A percentile compares a stretch with the other conserved stretches of the same genome.
phyloP scores from a whole-genome alignment of 176 grass and related monocot species.

The Musa schizocarpa region DNA sequence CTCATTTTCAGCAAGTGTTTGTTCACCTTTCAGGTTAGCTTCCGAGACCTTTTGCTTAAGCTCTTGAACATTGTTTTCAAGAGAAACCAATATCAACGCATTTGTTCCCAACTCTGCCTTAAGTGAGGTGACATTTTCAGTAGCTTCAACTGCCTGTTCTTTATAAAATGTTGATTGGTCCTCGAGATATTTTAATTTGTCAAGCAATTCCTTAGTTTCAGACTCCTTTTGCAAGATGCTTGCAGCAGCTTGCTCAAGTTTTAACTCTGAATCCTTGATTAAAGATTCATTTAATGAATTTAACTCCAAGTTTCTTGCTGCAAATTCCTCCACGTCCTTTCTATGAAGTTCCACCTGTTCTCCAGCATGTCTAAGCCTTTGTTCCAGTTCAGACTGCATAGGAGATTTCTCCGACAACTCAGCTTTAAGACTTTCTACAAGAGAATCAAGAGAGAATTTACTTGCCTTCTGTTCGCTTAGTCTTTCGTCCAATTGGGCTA shows the following conservation, averaged over 20 bases:
- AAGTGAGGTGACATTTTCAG: conserved; percentile 51
- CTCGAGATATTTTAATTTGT: conserved; percentile 42
- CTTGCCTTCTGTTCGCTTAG: conserved; percentile 27
- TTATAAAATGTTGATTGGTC: conserved; percentile 44
- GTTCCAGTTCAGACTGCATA: conserved; percentile 64
- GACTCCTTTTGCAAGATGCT: conserved; percentile 48
- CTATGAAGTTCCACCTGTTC: conserved; percentile 62
- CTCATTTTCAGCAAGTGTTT: conserved; percentile 27
- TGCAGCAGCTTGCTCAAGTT: conserved; percentile 41
- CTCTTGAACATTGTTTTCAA: conserved; percentile 45
- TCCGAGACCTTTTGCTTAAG: conserved; percentile 39
- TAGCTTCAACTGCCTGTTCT: conserved; percentile 37
- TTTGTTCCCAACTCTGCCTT: conserved; percentile 51
- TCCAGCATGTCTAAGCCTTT: conserved; percentile 54
- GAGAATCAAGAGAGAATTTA: conserved; percentile 13
- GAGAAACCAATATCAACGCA: conserved; percentile 54
- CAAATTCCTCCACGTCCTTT: conserved; percentile 51
- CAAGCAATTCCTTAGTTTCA: conserved; percentile 38
- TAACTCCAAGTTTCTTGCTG: conserved; percentile 63
- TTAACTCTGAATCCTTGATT: conserved; percentile 58
- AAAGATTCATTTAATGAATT: conserved; percentile 60
- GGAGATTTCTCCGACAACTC: conserved; percentile 43
- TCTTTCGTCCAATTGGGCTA: conserved; percentile 54
- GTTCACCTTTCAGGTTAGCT: conserved; percentile 51
- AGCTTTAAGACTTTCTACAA: conserved; percentile 20